Evolutionary conservation across 2,329 filamentous ascomycete species (phyloP).

Genomic region (Penicillium sp.): DNA sequence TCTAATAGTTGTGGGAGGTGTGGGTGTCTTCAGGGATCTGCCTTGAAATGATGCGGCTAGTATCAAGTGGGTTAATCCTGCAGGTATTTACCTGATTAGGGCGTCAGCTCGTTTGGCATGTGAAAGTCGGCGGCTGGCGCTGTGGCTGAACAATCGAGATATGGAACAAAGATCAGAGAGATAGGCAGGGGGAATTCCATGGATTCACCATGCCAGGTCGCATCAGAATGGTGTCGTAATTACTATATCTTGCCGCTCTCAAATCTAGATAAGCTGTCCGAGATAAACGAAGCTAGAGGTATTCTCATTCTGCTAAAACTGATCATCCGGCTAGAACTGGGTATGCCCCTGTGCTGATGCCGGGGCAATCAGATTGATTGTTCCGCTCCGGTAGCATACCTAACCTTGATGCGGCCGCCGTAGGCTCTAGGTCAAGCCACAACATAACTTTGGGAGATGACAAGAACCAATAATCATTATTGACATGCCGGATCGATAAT

Average conservation of each 20-base stretch:
- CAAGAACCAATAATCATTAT: not conserved
- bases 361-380: not conserved
- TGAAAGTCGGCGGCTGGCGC: not conserved
- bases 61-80: not conserved
- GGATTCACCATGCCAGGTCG: not conserved
- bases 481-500: not conserved
- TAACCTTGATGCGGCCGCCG: not conserved
- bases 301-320: not conserved
- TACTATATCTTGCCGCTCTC: not conserved
- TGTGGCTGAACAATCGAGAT: not conserved
- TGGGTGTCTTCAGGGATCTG: not conserved
- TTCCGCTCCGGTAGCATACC: not conserved
- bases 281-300: no score
- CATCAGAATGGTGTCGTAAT: slow-evolving; percentile 10
- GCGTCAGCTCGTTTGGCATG: not conserved
- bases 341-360: not conserved
- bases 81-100: slow-evolving; percentile 10
- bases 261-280: not conserved
- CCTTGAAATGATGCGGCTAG: not conserved
- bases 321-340: not conserved
- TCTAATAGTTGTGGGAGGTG: not conserved
- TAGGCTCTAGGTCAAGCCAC: not conserved
- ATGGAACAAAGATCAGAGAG: not conserved
- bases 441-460: not conserved
- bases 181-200: not conserved